A percentile compares a stretch with the other conserved stretches of the same genome.
Conservation (phyloP, 1,139 yeast species). For the Debaryomycetaceae sp. region DNA sequence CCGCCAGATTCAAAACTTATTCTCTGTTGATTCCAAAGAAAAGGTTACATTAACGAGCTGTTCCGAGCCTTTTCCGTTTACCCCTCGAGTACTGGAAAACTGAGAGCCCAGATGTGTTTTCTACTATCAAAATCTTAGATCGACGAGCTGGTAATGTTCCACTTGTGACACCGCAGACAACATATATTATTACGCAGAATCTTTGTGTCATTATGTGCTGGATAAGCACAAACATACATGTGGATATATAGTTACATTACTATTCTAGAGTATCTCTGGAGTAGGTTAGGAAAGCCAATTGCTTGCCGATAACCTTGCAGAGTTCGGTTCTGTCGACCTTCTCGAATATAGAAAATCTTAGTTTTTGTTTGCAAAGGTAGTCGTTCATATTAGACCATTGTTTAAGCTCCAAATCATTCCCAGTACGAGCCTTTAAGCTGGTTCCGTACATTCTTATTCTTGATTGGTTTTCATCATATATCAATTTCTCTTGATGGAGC, state of each 20-base stretch:
- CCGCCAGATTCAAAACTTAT: too few species aligned
- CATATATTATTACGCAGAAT: too few species aligned
- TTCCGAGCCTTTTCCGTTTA: too few species aligned
- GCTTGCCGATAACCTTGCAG: conserved; percentile 48
- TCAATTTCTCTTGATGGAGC: conserved; percentile 38
- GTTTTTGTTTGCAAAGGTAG: conserved; percentile 52
- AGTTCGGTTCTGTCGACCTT: conserved; percentile 42
- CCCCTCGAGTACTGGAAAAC: too few species aligned
- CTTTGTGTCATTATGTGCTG: too few species aligned
- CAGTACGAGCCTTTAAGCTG: conserved; percentile 48
- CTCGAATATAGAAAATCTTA: conserved; percentile 44
- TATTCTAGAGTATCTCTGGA: conserved; percentile 20
- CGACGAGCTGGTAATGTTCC: too few species aligned
- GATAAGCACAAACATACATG: background rate
- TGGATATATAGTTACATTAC: background rate
- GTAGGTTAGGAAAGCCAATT: conserved; percentile 37
- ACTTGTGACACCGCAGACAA: too few species aligned
- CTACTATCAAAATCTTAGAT: too few species aligned
- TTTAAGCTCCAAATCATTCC: conserved; percentile 57
- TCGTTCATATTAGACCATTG: conserved; percentile 62
- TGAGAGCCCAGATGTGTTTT: too few species aligned
- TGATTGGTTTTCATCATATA: conserved; percentile 41
- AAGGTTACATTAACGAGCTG: too few species aligned
- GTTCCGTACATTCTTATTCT: conserved; percentile 53
- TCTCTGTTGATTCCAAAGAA: too few species aligned